These are phyloP conservation scores for Bretschneidera sinensis DNA, from an alignment of 345 rosid species.

Conservation along the genomic window DNA sequence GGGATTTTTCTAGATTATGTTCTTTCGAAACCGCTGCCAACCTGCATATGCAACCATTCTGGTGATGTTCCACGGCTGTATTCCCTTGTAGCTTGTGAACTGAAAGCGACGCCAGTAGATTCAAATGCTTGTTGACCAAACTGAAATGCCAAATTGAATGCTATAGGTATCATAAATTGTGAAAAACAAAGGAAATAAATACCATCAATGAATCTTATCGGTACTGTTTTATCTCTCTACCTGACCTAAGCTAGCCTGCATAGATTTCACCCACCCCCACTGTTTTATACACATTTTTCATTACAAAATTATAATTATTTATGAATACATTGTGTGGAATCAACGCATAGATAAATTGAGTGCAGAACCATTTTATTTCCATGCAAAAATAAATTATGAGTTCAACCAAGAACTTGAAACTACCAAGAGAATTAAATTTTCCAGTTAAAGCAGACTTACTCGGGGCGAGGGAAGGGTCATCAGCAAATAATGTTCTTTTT, in stretches of 20 bases:
- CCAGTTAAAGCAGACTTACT: too few relatives aligned
- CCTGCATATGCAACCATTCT: conserved; percentile 90
- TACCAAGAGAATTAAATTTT: background rate
- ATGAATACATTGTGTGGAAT: too few relatives aligned
- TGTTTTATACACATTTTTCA: too few relatives aligned
- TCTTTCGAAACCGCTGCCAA: conserved; percentile 70
- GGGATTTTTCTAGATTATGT: conserved; percentile 20
- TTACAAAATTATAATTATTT: too few relatives aligned
- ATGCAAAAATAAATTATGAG: background rate
- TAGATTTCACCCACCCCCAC: too few relatives aligned
- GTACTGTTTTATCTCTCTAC: too few relatives aligned
- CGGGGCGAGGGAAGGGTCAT: too few relatives aligned
- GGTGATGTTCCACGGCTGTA: conserved; percentile 62
- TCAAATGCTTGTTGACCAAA: conserved; percentile 66
- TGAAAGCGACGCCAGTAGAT: conserved; percentile 47
- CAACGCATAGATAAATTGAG: background rate
- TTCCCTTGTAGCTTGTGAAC: conserved; percentile 59
- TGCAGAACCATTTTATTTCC: background rate
- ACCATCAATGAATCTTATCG: background rate
- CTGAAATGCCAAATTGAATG: conserved; percentile 35
- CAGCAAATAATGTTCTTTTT: too few relatives aligned
- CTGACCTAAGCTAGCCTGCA: too few relatives aligned
- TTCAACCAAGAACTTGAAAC: background rate
- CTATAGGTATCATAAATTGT: background rate
- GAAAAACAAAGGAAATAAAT: conserved; percentile 1